phyloP scores from a whole-genome alignment of 1,139 yeast genomes.

The Candida sp. region DNA sequence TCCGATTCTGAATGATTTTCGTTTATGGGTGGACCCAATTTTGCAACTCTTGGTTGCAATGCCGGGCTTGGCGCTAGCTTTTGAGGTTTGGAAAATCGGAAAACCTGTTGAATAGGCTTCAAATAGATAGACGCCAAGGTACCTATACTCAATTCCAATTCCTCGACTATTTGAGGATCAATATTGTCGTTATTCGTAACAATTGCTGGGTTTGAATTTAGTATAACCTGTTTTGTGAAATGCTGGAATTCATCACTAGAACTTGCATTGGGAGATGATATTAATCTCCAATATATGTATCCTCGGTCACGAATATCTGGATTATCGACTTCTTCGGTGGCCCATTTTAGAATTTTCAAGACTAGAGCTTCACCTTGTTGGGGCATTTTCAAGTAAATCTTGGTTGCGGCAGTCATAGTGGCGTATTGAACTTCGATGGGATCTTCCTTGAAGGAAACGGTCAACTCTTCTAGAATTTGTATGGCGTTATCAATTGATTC shows the following conservation, averaged over 20 bases:
- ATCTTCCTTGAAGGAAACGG: conserved; percentile 54
- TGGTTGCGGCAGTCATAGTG: conserved; percentile 70
- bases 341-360: conserved; percentile 58
- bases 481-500: conserved; percentile 46
- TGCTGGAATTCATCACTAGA: conserved; percentile 30
- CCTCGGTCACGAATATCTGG: conserved; percentile 91
- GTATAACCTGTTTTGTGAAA: conserved; percentile 52
- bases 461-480: conserved; percentile 42
- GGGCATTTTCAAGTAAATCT: conserved; percentile 60
- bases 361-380: conserved; percentile 55
- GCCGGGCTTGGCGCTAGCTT: conserved; percentile 63
- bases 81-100: conserved; percentile 60
- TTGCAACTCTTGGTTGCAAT: conserved; percentile 28
- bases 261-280: conserved; percentile 45
- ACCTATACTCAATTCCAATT: conserved; percentile 79
- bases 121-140: conserved; percentile 79
- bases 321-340: conserved; percentile 69
- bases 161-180: conserved; percentile 71
- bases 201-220: conserved; percentile 61
- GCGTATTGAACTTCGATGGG: conserved; percentile 72
- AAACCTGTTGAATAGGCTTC: conserved; percentile 78
- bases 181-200: conserved; percentile 67
- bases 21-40: conserved; percentile 3
- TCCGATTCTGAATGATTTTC: conserved; percentile 4
- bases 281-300: conserved; percentile 78